Conservation (phyloP, 2,329 filamentous ascomycete genomes). For the Aureobasidium sp. region DNA sequence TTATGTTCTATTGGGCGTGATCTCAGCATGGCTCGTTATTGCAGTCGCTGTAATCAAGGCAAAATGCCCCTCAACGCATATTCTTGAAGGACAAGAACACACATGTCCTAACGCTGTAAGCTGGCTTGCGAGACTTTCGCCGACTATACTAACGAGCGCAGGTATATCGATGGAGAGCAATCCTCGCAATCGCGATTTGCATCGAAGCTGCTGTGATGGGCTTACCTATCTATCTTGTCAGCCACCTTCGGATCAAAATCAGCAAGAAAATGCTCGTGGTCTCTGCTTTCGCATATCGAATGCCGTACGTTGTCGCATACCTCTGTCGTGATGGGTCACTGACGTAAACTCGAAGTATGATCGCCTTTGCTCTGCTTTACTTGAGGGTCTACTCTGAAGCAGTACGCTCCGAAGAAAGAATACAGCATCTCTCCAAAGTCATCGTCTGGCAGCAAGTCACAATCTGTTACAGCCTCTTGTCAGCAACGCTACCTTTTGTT, state of each 20-base stretch:
- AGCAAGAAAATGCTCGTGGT: slow-evolving; percentile 26
- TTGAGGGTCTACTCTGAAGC: background rate
- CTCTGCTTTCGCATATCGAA: slow-evolving; percentile 25
- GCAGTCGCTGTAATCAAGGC: slow-evolving; percentile 23
- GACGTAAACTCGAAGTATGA: background rate
- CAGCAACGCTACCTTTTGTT: slow-evolving; percentile 33
- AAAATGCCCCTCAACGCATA: slow-evolving; percentile 17
- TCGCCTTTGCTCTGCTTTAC: slow-evolving; percentile 10
- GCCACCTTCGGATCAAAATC: slow-evolving; percentile 25
- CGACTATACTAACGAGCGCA: slow-evolving; percentile 6
- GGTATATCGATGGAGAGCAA: slow-evolving; percentile 23
- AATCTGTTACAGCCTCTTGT: slow-evolving; percentile 32
- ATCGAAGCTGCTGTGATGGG: slow-evolving; percentile 23
- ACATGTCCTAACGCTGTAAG: slow-evolving; percentile 8
- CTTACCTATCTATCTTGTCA: slow-evolving; percentile 23
- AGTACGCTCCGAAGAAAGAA: slow-evolving; percentile 20
- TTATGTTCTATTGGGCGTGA: slow-evolving; percentile 19
- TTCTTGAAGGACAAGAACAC: slow-evolving; percentile 19
- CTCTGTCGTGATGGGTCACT: background rate
- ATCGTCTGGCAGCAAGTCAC: slow-evolving; percentile 29
- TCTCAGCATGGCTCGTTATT: slow-evolving; percentile 19
- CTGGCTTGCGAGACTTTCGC: no score
- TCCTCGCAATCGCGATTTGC: slow-evolving; percentile 23
- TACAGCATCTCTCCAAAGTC: slow-evolving; percentile 21
- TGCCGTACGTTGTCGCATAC: slow-evolving; percentile 18